A percentile compares a stretch with the other conserved stretches of the same genome.
phyloP scores from a whole-genome alignment of 2,329 filamentous ascomycete genomes.

The Phoma sp. region DNA sequence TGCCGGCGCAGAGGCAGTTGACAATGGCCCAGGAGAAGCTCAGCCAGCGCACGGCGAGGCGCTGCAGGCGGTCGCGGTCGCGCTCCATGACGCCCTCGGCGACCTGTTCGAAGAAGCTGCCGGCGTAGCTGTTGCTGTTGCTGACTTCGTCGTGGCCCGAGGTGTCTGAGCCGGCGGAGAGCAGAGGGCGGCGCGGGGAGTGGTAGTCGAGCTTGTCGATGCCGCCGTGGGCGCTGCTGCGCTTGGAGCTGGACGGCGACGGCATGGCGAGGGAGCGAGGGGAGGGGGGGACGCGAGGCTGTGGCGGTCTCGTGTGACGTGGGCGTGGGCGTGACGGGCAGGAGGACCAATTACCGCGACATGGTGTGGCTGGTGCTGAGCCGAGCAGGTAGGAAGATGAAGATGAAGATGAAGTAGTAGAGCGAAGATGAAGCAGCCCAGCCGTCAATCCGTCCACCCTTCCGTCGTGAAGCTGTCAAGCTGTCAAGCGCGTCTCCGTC shows the following conservation, averaged over 20 bases:
- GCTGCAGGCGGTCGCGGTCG: conserved; percentile 62
- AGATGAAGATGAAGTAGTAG: too few relatives aligned
- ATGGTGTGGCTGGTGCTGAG: conserved; percentile 2
- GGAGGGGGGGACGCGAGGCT: conserved; percentile 11
- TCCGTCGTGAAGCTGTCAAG: too few relatives aligned
- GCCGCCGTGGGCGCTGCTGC: conserved; percentile 37
- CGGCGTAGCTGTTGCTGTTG: conserved; percentile 55
- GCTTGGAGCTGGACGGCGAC: conserved; percentile 38
- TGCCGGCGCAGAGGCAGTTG: conserved; percentile 80
- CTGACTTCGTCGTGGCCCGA: conserved; percentile 44
- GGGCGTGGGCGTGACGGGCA: background rate
- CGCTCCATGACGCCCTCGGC: conserved; percentile 66
- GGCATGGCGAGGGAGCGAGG: conserved; percentile 22
- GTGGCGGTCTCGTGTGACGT: conserved; percentile 20
- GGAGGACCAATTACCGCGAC: conserved; percentile 6
- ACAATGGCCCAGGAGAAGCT: conserved; percentile 68
- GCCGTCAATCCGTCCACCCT: too few relatives aligned
- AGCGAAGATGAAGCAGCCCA: too few relatives aligned
- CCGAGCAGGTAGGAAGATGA: too few relatives aligned
- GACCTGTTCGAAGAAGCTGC: conserved; percentile 65
- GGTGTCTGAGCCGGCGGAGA: conserved; percentile 37
- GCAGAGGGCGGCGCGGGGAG: conserved; percentile 50
- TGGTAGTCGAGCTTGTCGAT: conserved; percentile 61
- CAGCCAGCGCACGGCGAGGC: conserved; percentile 59
- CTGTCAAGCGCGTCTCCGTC: too few relatives aligned